phyloP scores from a whole-genome alignment of 2,329 filamentous ascomycete species.

The Mycosphaerelloides madeirae region DNA sequence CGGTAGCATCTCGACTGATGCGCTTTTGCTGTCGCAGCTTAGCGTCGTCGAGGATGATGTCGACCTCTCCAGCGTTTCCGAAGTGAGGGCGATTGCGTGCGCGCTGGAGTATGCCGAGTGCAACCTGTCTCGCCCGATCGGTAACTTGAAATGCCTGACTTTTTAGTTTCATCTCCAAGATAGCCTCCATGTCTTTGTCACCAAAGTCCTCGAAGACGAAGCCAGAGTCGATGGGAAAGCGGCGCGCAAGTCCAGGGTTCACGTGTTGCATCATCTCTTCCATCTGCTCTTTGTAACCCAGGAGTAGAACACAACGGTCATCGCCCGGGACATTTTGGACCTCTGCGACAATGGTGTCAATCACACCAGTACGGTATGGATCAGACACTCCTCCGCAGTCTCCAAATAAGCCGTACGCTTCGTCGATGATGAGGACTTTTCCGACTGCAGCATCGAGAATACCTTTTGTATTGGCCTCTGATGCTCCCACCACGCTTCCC shows the following conservation, averaged over 20 bases:
- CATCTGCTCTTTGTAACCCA: slow-evolving; percentile 68
- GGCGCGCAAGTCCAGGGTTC: slow-evolving; percentile 63
- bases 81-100: slow-evolving; percentile 62
- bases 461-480: slow-evolving; percentile 66
- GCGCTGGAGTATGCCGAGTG: slow-evolving; percentile 56
- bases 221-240: slow-evolving; percentile 60
- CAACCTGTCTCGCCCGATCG: slow-evolving; percentile 49
- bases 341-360: slow-evolving; percentile 71
- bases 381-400: too few relatives aligned
- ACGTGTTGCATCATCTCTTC: slow-evolving; percentile 67
- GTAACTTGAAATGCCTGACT: slow-evolving; percentile 52
- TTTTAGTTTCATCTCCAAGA: slow-evolving; percentile 61
- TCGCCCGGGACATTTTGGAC: slow-evolving; percentile 66
- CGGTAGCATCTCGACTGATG: slow-evolving; percentile 27
- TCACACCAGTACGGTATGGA: slow-evolving; percentile 57
- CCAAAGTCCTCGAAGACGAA: slow-evolving; percentile 68
- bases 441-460: slow-evolving; percentile 63
- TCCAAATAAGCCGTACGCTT: slow-evolving; percentile 65
- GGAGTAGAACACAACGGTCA: slow-evolving; percentile 65
- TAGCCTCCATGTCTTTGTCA: slow-evolving; percentile 52
- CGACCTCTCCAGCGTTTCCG: slow-evolving; percentile 70
- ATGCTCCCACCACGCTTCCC: slow-evolving; percentile 58
- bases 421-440: slow-evolving; percentile 76
- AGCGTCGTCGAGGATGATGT: slow-evolving; percentile 59
- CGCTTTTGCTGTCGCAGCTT: slow-evolving; percentile 51